Evolutionary conservation across 2,329 filamentous ascomycete species (phyloP), one percentile per base, ranked within the genome.

Genomic region (Xylaria sp.): DNA sequence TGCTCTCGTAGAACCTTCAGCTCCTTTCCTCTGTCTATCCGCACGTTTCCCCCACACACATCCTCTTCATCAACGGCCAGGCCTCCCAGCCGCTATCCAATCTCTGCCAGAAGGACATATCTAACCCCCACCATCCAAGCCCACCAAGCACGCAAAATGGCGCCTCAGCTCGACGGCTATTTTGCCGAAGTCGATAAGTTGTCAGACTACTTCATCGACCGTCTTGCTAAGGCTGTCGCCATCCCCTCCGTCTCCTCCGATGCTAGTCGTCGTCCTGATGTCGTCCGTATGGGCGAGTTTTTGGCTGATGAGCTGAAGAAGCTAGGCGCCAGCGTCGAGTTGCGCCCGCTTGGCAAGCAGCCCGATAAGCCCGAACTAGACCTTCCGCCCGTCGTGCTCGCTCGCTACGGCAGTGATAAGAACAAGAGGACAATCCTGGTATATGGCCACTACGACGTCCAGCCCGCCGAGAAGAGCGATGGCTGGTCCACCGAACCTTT

Each of bases 401-500:
- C 91, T 58, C 91, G 96, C 73, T 98, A 98, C 80, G 94, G 96
- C 73, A 93, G 89, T 80, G 94, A 98, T 80, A 90, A 92, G 81
- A 93, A 88, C 81, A 99, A 98, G 89, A 89, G 93, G 68, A 98
- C 94, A 41, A 96, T 99, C 73, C 87, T 99, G 70, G 93, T 99
- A 55, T 99, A 99, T 78, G 96, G 96, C 56, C 96, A 99, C 85
- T 99, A 99, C 84, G 96, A 99, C 80, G 96, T 99, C 41, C 96
- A 99, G 83, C 96, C 96, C 30, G 96, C 96, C 39, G 88, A 94
- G 78, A 92, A 92, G 84, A 93, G 92, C 74, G 96, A 99, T 76
- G 96, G 96, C 72, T 99, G 96, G 96, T 90, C 91, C 62, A 97
- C 95, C 2, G 93, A 98, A 80, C 96, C 96, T 6, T 99, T 98